These are phyloP conservation scores for Mallotus japonicus DNA, from an alignment of 441 rosid species.

Conservation along the genomic window DNA sequence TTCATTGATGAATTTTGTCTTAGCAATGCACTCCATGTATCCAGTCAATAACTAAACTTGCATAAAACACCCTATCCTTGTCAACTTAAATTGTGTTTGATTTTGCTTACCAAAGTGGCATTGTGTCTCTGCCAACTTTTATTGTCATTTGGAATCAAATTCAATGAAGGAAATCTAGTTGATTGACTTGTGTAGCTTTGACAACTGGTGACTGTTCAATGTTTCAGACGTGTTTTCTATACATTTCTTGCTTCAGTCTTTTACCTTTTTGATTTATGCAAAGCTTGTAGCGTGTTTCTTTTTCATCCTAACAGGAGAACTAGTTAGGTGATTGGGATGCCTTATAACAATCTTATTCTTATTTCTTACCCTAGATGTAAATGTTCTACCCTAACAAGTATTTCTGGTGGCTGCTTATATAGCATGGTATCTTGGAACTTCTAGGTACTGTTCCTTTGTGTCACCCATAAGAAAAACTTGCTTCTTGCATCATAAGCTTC, in stretches of 20 bases:
- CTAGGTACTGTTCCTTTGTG: background rate
- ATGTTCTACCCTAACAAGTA: background rate
- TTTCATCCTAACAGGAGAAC: background rate
- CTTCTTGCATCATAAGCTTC: background rate
- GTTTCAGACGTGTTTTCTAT: background rate
- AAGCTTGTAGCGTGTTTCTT: background rate
- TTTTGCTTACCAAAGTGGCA: background rate
- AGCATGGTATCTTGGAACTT: background rate
- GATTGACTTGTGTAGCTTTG: background rate
- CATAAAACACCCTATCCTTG: no score
- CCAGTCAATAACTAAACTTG: no score
- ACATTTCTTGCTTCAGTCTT: background rate
- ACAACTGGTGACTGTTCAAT: background rate
- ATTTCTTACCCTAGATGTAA: background rate
- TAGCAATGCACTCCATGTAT: no score
- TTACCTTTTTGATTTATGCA: background rate
- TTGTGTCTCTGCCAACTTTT: background rate
- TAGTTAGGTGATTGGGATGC: background rate
- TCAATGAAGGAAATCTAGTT: background rate
- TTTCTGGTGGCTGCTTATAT: no score
- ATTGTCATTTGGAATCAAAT: background rate
- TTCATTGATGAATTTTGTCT: no score
- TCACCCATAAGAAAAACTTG: background rate
- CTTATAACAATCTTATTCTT: background rate
- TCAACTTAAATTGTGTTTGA: no score